Evolutionary conservation across 148 eudicot genomes (phyloP).

Genomic region (Diospyros lotus): DNA sequence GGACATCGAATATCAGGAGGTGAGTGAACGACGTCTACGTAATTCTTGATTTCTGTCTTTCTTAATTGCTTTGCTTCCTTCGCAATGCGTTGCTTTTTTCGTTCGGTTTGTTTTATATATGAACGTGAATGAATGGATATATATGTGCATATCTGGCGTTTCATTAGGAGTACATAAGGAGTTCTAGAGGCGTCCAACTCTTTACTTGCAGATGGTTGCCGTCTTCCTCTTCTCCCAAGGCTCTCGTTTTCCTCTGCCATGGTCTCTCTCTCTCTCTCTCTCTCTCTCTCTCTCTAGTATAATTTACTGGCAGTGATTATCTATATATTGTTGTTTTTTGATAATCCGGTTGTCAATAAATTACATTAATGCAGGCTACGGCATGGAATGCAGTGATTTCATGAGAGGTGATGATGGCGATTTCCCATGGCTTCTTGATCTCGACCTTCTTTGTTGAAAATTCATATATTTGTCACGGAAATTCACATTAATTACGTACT

Average conservation of each 20-base stretch:
- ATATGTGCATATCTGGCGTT: too few species aligned
- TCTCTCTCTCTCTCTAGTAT: conserved; percentile 8
- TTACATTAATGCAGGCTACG: conserved; percentile 75
- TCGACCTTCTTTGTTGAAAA: too few species aligned
- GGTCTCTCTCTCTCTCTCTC: conserved; percentile 43
- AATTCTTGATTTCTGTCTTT: neutral
- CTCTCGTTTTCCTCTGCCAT: conserved; percentile 98
- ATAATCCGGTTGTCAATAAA: neutral
- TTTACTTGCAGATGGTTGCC: conserved; percentile 97
- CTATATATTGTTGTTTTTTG: neutral
- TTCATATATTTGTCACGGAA: too few species aligned
- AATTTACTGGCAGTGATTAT: neutral
- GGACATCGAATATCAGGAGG: conserved; percentile 87
- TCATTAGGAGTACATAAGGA: conserved; percentile 60
- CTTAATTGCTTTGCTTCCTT: neutral
- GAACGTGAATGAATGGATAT: too few species aligned
- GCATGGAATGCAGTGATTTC: conserved; percentile 96
- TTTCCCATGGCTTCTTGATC: neutral
- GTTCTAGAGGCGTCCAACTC: conserved; percentile 78
- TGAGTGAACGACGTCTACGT: conserved; percentile 4
- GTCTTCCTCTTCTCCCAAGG: conserved; percentile 75
- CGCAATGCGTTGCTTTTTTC: neutral
- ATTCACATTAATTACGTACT: too few species aligned
- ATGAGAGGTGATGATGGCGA: conserved; percentile 77
- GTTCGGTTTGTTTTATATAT: too few species aligned